A percentile compares a stretch with the other conserved stretches of the same genome.
Evolutionary conservation across 176 grass and related monocot genomes (phyloP).

Genomic region (Guadua angustifolia): DNA sequence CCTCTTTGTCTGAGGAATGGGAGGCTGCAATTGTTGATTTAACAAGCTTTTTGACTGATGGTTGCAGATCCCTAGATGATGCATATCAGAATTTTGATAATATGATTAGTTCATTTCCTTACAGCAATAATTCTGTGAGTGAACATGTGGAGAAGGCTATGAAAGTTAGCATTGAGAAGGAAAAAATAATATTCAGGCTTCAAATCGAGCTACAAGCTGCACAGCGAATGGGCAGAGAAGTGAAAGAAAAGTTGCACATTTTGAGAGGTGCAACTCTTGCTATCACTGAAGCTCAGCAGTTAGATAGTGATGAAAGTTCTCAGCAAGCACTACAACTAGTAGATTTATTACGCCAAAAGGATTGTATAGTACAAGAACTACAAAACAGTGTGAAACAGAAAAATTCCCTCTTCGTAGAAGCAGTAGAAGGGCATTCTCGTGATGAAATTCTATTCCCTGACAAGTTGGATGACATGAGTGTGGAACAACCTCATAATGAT

Average conservation of each 20-base stretch:
- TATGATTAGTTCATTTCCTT: constrained; percentile 72
- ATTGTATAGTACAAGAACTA: constrained; percentile 47
- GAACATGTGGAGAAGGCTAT: constrained; percentile 81
- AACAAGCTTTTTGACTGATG: constrained; percentile 74
- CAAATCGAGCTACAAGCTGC: constrained; percentile 65
- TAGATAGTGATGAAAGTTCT: constrained; percentile 54
- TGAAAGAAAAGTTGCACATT: constrained; percentile 74
- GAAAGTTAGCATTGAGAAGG: constrained; percentile 78
- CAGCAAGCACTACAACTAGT: constrained; percentile 47
- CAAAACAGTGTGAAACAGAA: constrained; percentile 36
- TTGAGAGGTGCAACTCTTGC: constrained; percentile 82
- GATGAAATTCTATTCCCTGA: constrained; percentile 23
- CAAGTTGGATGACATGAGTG: constrained; percentile 31
- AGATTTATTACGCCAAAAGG: constrained; percentile 42
- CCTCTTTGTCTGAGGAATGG: constrained; percentile 69
- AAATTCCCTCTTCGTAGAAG: constrained; percentile 38
- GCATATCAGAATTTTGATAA: constrained; percentile 77
- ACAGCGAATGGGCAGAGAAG: constrained; percentile 61
- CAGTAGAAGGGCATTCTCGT: constrained; percentile 32
- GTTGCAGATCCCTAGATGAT: constrained; percentile 73
- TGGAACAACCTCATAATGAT: constrained; percentile 14
- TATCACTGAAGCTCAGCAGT: constrained; percentile 71
- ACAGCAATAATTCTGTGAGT: constrained; percentile 59
- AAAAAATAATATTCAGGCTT: constrained; percentile 69
- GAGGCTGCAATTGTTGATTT: constrained; percentile 81